Conservation (phyloP, 2,329 filamentous ascomycete species). For the Cucurbitaria berberidis region DNA sequence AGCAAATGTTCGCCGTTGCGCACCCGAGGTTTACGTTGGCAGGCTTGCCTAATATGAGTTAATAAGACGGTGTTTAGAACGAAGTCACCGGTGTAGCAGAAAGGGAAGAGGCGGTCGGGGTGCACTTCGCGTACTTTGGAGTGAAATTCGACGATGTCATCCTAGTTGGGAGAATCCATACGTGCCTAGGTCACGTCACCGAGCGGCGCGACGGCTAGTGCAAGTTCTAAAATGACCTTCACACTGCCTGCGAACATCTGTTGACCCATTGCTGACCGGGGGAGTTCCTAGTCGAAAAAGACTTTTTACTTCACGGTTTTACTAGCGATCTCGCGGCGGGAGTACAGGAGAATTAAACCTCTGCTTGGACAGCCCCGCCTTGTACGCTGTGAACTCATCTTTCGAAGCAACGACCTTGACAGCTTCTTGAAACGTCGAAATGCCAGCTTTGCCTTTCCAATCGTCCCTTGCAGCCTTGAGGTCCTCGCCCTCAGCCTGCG, state of each 20-base stretch:
- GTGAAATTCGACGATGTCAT: constrained; percentile 49
- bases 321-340: constrained; percentile 22
- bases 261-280: constrained; percentile 44
- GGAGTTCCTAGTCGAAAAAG: constrained; percentile 46
- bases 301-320: constrained; percentile 28
- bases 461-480: constrained; percentile 35
- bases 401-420: constrained; percentile 34
- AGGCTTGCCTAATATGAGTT: too few species aligned
- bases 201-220: constrained; percentile 45
- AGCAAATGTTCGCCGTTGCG: too few species aligned
- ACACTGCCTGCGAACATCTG: constrained; percentile 45
- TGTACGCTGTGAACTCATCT: constrained; percentile 36
- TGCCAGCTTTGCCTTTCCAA: constrained; percentile 41
- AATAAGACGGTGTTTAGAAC: too few species aligned
- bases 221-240: constrained; percentile 43
- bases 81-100: constrained; percentile 50
- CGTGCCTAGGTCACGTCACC: constrained; percentile 50
- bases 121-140: constrained; percentile 42
- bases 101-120: constrained; percentile 49
- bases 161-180: constrained; percentile 46
- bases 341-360: constrained; percentile 8
- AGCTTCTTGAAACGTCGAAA: constrained; percentile 48
- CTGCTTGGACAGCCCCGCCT: constrained; percentile 8
- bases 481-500: constrained; percentile 29
- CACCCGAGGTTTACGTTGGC: too few species aligned